These are phyloP conservation scores for Puccinia polysora DNA, from an alignment of 1,284 basidiomycete species.

Conservation along the genomic window DNA sequence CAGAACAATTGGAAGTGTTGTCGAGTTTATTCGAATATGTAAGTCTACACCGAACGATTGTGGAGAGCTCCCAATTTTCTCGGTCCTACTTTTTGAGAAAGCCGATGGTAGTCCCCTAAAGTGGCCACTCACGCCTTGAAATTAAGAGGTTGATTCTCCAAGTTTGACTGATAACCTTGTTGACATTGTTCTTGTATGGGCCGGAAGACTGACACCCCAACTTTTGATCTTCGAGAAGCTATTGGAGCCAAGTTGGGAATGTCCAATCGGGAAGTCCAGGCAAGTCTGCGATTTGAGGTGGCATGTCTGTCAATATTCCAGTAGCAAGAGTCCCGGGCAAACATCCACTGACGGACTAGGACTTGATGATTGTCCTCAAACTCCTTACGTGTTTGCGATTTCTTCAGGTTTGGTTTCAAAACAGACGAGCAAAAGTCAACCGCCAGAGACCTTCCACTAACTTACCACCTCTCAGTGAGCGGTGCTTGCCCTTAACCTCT, in stretches of 20 bases:
- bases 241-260: constrained; percentile 46
- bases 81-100: not conserved
- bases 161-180: not conserved
- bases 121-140: not conserved
- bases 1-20: constrained; percentile 47
- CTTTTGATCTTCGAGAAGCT: constrained; percentile 48
- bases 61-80: not conserved
- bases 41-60: not conserved
- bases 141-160: too few species aligned
- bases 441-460: constrained; percentile 41
- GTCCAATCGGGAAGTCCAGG: constrained; percentile 51
- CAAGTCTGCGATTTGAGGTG: constrained; percentile 9
- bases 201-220: constrained; percentile 47
- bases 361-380: not conserved
- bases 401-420: constrained; percentile 51
- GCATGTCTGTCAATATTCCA: not conserved
- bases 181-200: too few species aligned
- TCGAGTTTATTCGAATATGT: constrained; percentile 46
- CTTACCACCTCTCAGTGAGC: not conserved
- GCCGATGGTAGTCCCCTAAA: not conserved
- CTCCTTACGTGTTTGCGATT: not conserved
- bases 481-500: not conserved
- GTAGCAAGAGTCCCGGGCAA: not conserved
- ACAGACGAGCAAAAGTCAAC: constrained; percentile 49
- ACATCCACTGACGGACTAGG: not conserved